These are phyloP conservation scores for Trifolium dubium DNA, from an alignment of 306 rosid species.

Conservation along the genomic window DNA sequence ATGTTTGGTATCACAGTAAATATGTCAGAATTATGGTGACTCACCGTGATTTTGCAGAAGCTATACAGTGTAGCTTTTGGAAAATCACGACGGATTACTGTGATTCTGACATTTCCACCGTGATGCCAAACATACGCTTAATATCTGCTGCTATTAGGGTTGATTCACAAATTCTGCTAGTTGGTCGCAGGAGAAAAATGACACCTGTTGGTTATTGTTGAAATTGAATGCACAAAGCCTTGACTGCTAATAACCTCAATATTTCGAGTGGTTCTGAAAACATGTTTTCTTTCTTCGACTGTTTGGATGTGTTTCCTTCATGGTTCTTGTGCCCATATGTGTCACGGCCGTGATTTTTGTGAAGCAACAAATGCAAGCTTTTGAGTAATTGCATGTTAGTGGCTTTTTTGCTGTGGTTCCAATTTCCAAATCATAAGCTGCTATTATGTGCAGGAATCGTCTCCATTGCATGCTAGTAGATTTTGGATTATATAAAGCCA, in stretches of 20 bases:
- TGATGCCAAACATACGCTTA: too few relatives aligned
- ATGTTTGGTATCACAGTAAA: too few relatives aligned
- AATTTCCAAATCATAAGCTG: neutral
- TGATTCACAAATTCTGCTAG: conserved; percentile 14
- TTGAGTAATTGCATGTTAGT: neutral
- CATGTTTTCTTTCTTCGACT: neutral
- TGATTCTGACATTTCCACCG: too few relatives aligned
- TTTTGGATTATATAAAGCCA: neutral
- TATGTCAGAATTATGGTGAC: too few relatives aligned
- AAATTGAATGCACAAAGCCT: conserved; percentile 31
- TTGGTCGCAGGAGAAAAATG: conserved; percentile 32
- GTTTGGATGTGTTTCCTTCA: neutral
- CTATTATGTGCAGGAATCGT: neutral
- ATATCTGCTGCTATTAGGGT: conserved; percentile 5
- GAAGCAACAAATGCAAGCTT: neutral
- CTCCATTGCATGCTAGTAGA: neutral
- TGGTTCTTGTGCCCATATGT: neutral
- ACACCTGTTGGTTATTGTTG: conserved; percentile 4
- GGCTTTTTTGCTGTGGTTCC: neutral
- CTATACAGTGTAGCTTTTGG: too few relatives aligned
- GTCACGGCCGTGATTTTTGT: neutral
- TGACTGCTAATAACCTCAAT: conserved; percentile 10
- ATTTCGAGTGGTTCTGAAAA: conserved; percentile 5
- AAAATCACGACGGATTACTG: too few relatives aligned
- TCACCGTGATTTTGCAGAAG: too few relatives aligned